A percentile compares a stretch with the other conserved stretches of the same genome.
These are phyloP conservation scores for Pascua sp. DNA, from an alignment of 1,284 basidiomycete species.

Conservation along the genomic window DNA sequence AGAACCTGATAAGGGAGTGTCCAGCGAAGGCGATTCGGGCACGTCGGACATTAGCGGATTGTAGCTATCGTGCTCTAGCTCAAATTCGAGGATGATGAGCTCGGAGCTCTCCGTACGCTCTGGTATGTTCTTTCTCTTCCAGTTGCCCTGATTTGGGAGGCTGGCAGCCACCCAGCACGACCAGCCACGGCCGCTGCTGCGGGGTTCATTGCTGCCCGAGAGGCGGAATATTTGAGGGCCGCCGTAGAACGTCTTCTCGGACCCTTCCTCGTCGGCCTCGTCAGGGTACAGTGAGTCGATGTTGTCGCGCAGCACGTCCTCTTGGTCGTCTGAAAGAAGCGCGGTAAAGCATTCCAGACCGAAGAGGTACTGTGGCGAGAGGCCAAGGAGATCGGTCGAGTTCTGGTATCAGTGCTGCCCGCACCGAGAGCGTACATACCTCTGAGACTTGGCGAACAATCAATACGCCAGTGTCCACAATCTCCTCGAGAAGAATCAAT, in stretches of 20 bases:
- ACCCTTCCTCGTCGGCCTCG: constrained; percentile 9
- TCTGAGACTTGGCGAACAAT: constrained; percentile 78
- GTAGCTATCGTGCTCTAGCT: constrained; percentile 67
- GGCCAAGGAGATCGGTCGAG: constrained; percentile 64
- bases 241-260: constrained; percentile 45
- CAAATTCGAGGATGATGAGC: constrained; percentile 74
- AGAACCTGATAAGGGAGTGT: too few species aligned
- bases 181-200: constrained; percentile 58
- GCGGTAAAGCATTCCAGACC: constrained; percentile 72
- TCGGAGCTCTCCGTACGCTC: constrained; percentile 32
- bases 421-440: constrained; percentile 49
- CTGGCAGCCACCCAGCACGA: constrained; percentile 82
- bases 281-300: constrained; percentile 64
- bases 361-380: constrained; percentile 75
- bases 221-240: constrained; percentile 69
- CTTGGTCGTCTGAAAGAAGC: constrained; percentile 65
- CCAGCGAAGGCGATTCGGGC: too few species aligned
- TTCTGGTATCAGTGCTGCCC: constrained; percentile 52
- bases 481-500: constrained; percentile 69
- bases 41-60: constrained; percentile 62
- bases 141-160: constrained; percentile 51
- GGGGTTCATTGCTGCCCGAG: constrained; percentile 50
- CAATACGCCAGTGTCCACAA: constrained; percentile 59
- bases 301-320: constrained; percentile 71
- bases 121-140: constrained; percentile 29